Base-by-base conservation (phyloP, 139 green algal species). In the Axilococcus clingmanii region DNA sequence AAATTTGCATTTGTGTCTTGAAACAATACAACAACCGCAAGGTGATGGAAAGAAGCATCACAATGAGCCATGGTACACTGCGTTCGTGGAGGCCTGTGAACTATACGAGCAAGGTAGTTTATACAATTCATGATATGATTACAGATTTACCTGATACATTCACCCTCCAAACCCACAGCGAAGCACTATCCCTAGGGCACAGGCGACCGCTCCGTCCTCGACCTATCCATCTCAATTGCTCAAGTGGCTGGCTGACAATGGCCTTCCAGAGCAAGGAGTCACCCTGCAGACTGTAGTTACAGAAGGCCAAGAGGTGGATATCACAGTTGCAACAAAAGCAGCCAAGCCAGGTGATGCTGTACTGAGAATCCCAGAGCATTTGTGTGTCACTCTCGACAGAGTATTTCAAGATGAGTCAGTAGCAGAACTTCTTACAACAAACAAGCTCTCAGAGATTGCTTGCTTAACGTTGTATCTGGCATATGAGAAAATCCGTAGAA, bases 401-500 rank as follows among this genome's bases (percentile, higher is more conserved):
- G 72, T 94, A 3, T 86, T 94, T 65, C 75, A 87, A 37, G 77
- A 84, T 45, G 76, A 83, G n/a, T 16, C 34, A 52, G 41, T 60
- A 27, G 88, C 84, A 9, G 89, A 97, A 72, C 72, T 95, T 61
- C 65, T 97, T 9, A 94, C 87, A 3, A 89, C 83, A 14, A 77
- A 83, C 59, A 95, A 94, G 71, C 82, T 96, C 36, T 81, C 60
- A 23, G 89, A 96, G 75, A 68, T 97, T 45, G 77, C 87, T 2
- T 84, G 71, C 48, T 69, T 96, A 28, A 77, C 86, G 5, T 74
- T 96, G 14, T 95, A 90, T 69, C 69, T 97, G 23, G 89, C 89
- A 71, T 89, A 95, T 54, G 89, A 97, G 74, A 97, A 97, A 76
- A 95, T 93, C 77, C 73, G 48, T n/a, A 76, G 53, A 7, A 70